Evolutionary conservation across 225 moss, liverwort and hornwort species (phyloP).

Genomic region (Neckera pumila): DNA sequence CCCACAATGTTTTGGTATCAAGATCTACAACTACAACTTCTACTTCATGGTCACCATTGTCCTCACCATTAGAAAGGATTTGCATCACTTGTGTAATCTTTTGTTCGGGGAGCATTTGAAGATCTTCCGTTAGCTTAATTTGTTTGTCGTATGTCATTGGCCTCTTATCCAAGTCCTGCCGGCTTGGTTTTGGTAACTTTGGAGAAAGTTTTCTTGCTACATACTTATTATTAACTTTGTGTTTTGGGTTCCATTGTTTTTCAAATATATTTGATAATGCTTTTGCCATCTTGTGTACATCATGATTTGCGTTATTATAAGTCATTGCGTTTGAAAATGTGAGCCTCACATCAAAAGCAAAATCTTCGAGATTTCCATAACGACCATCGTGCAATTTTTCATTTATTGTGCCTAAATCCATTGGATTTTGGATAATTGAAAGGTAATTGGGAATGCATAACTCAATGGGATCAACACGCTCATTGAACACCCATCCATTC

Average conservation of each 20-base stretch:
- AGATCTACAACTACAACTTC: conserved; percentile 32
- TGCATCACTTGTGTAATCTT: conserved; percentile 18
- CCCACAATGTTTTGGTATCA: conserved; percentile 39
- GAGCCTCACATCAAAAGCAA: conserved; percentile 38
- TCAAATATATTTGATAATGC: conserved; percentile 31
- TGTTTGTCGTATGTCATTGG: conserved; percentile 43
- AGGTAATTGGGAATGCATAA: conserved; percentile 26
- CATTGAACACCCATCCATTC: conserved; percentile 46
- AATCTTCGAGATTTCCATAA: conserved; percentile 1
- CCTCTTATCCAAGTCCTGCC: conserved; percentile 17
- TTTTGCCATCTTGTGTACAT: conserved; percentile 42
- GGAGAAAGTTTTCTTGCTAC: not conserved
- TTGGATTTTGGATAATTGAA: conserved; percentile 38
- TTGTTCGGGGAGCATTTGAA: conserved; percentile 13
- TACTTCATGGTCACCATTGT: conserved; percentile 11
- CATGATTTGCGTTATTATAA: conserved; percentile 6
- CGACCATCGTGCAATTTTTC: not conserved
- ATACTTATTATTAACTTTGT: not conserved
- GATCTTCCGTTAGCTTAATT: conserved; percentile 16
- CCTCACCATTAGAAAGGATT: not conserved
- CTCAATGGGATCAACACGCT: conserved; percentile 25
- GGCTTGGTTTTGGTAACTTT: conserved; percentile 13
- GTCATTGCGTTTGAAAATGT: conserved; percentile 52
- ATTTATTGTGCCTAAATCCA: conserved; percentile 48
- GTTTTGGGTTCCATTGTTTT: not conserved